A percentile compares a stretch with the other conserved stretches of the same genome.
Evolutionary conservation across 2,329 filamentous ascomycete genomes (phyloP).

Genomic region (Knufia petricola): DNA sequence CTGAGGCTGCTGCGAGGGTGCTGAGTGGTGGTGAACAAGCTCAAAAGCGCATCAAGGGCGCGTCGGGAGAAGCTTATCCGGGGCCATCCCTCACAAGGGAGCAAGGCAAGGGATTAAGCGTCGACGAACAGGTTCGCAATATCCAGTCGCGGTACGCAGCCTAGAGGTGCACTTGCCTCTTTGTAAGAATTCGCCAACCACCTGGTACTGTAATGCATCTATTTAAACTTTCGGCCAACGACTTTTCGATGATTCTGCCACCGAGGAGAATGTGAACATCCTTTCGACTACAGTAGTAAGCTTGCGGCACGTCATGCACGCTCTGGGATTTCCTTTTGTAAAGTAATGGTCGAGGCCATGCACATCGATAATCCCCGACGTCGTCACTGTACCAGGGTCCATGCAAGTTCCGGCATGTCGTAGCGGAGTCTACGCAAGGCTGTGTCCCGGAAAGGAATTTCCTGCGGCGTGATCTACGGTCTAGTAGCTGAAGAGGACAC

Average conservation of each 20-base stretch:
- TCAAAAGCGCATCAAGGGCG: conserved; percentile 61
- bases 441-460: background rate
- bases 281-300: too few species aligned
- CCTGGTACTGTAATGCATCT: too few species aligned
- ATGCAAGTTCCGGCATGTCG: background rate
- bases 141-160: conserved; percentile 37
- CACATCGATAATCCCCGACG: conserved; percentile 26
- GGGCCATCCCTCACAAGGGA: conserved; percentile 19
- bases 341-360: background rate
- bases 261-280: too few species aligned
- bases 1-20: conserved; percentile 37
- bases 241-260: too few species aligned
- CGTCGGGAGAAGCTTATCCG: conserved; percentile 24
- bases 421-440: background rate
- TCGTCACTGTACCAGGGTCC: background rate
- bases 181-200: too few species aligned
- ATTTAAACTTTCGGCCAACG: too few species aligned
- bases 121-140: conserved; percentile 74
- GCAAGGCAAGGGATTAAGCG: conserved; percentile 46
- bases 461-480: background rate
- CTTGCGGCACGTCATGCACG: too few species aligned
- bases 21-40: conserved; percentile 59
- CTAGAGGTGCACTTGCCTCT: background rate
- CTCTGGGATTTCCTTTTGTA: too few species aligned
- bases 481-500: background rate